Base-by-base conservation (phyloP, 805 yeast genomes). In the Starmerella potacharoeniae region DNA sequence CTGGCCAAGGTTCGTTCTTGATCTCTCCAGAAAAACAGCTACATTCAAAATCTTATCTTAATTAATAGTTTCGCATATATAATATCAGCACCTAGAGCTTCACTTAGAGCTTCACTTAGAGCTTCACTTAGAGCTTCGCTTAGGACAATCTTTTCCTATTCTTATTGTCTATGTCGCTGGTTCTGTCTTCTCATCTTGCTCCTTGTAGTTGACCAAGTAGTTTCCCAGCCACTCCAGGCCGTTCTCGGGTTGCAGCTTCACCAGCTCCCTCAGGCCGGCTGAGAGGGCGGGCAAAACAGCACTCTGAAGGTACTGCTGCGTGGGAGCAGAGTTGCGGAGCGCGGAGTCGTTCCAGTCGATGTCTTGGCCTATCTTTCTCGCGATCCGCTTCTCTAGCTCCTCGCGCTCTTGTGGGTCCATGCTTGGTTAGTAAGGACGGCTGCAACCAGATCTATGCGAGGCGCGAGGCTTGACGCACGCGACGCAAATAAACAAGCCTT, bases 231-330 rank as follows among this genome's bases (percentile, higher is more conserved):
- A 52, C 28, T 55, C 49, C 9, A 49, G 35, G 6, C 53, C 51
- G 31, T 55, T 55, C 34, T 42, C 56, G 9, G 58, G 55, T 13
- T 49, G 34, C 17, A 16, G 16, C 41, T 14, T 37, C 4, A 34
- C 54, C 4, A 55, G 42, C 39, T 49, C 49, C 5, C 58, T 42
- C 30, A 53, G 51, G 4, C 58, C 58, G 14, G 46, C 34, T 4
- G 52, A 28, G 5, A 55, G 46, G 6, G 49, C 30, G 1, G 58
- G 58, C 36, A 55, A 29, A 7, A 55, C 28, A 2, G 54, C 36
- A 29, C 28, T 30, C 40, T 55, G 56, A 6, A 55, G 47, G 35
- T 55, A 55, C 46, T 55, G 58, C 11, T 28, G 16, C 4, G 56
- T 39, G 6, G 58, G 58, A 1, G 58, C 58, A 3, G n/a, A 8